phyloP scores from a whole-genome alignment of 2,329 filamentous ascomycete species.

The Cladosporium sp. region DNA sequence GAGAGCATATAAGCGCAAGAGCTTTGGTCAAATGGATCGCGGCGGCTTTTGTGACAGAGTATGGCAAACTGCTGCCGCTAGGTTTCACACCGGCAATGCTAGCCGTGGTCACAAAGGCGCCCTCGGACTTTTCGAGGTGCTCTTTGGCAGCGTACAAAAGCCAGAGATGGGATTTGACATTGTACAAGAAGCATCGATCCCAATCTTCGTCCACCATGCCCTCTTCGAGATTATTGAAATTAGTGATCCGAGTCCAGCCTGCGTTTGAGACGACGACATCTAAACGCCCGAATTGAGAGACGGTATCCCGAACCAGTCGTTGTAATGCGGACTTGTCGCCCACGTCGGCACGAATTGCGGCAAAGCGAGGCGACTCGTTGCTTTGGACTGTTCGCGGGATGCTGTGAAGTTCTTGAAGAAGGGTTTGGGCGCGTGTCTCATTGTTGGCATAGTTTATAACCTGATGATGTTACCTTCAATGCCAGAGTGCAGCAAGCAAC shows the following conservation, averaged over 20 bases:
- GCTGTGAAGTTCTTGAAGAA: slow-evolving; percentile 37
- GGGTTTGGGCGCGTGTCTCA: slow-evolving; percentile 32
- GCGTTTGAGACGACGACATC: slow-evolving; percentile 41
- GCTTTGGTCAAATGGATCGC: slow-evolving; percentile 50
- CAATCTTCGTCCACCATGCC: slow-evolving; percentile 53
- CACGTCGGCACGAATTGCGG: slow-evolving; percentile 42
- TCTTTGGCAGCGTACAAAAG: slow-evolving; percentile 51
- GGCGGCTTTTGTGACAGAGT: slow-evolving; percentile 33
- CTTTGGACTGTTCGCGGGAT: slow-evolving; percentile 25
- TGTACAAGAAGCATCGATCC: slow-evolving; percentile 55
- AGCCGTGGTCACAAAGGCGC: slow-evolving; percentile 58
- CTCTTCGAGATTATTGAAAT: slow-evolving; percentile 45
- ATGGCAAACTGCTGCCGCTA: slow-evolving; percentile 52
- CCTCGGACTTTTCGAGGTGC: slow-evolving; percentile 51
- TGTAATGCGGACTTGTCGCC: slow-evolving; percentile 38
- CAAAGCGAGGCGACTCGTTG: slow-evolving; percentile 32
- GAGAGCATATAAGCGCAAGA: slow-evolving; percentile 48
- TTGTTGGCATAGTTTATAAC: slow-evolving; percentile 46
- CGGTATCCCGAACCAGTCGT: slow-evolving; percentile 38
- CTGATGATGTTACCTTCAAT: slow-evolving; percentile 20
- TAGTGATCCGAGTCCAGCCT: slow-evolving; percentile 36
- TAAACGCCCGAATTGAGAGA: slow-evolving; percentile 41
- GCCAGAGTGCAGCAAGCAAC: not conserved
- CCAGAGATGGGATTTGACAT: slow-evolving; percentile 58
- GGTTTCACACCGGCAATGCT: slow-evolving; percentile 59